These are phyloP conservation scores for Penstemon barbatus DNA, from an alignment of 257 asterid species.

Conservation along the genomic window DNA sequence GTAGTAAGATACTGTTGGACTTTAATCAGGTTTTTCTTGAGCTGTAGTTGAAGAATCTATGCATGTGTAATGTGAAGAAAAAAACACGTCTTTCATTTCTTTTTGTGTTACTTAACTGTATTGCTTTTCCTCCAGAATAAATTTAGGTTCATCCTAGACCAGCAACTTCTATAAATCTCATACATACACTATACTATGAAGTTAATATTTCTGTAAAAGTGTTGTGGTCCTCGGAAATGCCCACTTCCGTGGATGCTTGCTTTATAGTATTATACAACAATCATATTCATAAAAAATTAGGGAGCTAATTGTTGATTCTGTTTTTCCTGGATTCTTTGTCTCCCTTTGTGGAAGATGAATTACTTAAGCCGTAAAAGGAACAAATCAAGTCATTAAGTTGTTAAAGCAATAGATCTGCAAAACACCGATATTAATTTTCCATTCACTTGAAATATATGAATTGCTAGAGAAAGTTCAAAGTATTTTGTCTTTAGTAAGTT, in stretches of 20 bases:
- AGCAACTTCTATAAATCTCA: background rate
- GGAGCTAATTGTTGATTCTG: background rate
- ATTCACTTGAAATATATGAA: constrained; percentile 18
- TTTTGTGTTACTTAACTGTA: background rate
- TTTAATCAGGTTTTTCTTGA: background rate
- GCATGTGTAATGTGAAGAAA: background rate
- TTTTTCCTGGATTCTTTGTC: background rate
- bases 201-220: background rate
- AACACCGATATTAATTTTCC: constrained; percentile 4
- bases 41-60: background rate
- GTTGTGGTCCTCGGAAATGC: background rate
- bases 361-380: too few relatives aligned
- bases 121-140: constrained; percentile 2
- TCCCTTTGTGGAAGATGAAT: background rate
- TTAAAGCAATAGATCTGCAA: too few relatives aligned
- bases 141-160: background rate
- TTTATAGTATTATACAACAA: background rate
- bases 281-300: background rate
- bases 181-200: background rate
- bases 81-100: too few relatives aligned
- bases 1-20: background rate
- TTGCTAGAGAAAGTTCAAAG: background rate
- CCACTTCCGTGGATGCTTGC: background rate
- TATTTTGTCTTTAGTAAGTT: background rate
- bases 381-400: too few relatives aligned